Evolutionary conservation across 2,329 filamentous ascomycete species (phyloP), one percentile per base, ranked within the genome.

Genomic region (Intubia oerlemansii): DNA sequence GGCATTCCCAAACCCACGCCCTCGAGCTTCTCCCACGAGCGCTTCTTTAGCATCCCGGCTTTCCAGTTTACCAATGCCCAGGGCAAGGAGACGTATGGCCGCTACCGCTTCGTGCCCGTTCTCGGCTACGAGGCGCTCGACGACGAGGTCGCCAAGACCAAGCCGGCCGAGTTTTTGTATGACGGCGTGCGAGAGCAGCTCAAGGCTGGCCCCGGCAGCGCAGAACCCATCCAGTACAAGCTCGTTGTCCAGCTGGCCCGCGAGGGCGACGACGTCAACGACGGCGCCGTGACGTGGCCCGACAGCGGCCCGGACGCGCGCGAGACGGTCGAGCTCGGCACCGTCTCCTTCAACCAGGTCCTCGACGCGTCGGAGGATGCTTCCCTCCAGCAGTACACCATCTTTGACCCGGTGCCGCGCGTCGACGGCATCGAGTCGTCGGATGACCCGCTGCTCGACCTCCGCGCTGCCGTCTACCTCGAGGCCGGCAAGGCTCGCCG

Each of bases 321-420:
- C 21, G 37, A 54, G 34, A 27, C 61, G 13, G 57, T 65, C 4
- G 54, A 62, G 36, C 40, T 69, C 31, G 64, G 64, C 1, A 51
- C 40, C 1, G 39, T 68, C 7, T 52, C 39, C 32, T 31, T 68
- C 8, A 49, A 59, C 14, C 40, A 42, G 15, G 32, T 55, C 8
- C 41, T 52, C n/a, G 46, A 51, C 24, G 48, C 54, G 30, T 46
- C 44, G 31, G 44, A 55, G 44, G 45, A 51, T 21, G 49, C 56
- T 30, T 46, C 45, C 31, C 44, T 56, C 46, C 54, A 62, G 46
- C 59, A 65, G 46, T 45, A 48, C 18, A 47, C 61, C 23, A 68
- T 69, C 36, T 67, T 63, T 36, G 63, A 70, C 46, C 63, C 63
- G 2, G 53, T 67, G 28, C 62, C 64, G 5, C 70, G 62, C 30